Conservation (phyloP, 176 grass and related monocot species). For the Ensete ventricosum region DNA sequence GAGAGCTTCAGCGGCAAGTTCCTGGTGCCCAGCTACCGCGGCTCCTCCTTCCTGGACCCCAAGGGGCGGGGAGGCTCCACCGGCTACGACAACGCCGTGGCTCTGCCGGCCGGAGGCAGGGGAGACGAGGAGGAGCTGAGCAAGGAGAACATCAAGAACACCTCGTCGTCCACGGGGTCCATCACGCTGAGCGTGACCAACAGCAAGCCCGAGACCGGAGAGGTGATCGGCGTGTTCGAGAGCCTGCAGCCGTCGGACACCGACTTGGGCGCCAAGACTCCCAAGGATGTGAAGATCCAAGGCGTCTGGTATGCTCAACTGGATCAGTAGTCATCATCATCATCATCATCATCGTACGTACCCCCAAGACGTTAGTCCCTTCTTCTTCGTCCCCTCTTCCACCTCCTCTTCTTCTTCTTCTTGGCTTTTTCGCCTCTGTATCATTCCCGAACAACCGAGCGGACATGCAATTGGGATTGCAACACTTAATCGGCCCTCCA, state of each 20-base stretch:
- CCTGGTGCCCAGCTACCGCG: conserved; percentile 3
- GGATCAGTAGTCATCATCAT: neutral
- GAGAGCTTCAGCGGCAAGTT: conserved; percentile 12
- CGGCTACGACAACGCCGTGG: conserved; percentile 9
- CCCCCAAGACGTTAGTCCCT: too few species aligned
- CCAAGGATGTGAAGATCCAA: conserved; percentile 8
- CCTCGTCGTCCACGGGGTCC: neutral
- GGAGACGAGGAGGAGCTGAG: neutral
- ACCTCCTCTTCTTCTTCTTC: too few species aligned
- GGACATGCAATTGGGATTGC: too few species aligned
- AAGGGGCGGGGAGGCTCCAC: neutral
- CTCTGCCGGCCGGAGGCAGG: neutral
- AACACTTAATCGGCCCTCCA: too few species aligned
- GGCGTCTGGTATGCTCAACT: neutral
- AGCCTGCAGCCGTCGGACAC: conserved; percentile 10
- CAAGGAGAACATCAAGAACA: conserved; percentile 8
- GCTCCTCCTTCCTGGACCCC: conserved; percentile 1
- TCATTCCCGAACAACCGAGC: too few species aligned
- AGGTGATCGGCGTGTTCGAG: conserved; percentile 12
- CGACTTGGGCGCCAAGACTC: conserved; percentile 3
- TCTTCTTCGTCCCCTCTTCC: too few species aligned
- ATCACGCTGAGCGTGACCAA: conserved; percentile 5
- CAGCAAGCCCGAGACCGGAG: conserved; percentile 7
- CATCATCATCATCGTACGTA: too few species aligned
- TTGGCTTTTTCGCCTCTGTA: too few species aligned